Percentiles rank a stretch among this genome's conserved stretches.
Evolutionary conservation across 2,329 filamentous ascomycete genomes (phyloP).

Genomic region (Colletotrichum caudatum): DNA sequence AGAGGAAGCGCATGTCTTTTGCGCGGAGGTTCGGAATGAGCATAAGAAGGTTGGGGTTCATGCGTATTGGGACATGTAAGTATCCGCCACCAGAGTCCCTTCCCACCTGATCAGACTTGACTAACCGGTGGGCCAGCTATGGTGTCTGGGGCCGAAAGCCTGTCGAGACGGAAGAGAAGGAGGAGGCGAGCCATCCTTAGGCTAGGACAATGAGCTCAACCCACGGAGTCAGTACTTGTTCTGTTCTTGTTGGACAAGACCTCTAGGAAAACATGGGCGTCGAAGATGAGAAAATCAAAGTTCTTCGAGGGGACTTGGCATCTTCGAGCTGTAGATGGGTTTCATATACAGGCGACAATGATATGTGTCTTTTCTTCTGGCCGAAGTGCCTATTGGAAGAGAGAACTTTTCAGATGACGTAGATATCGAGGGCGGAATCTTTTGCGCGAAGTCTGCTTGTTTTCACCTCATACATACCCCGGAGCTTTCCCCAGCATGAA

Average conservation of each 20-base stretch:
- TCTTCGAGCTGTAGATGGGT: too few species aligned
- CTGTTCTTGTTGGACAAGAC: not conserved
- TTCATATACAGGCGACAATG: not conserved
- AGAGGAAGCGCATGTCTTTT: slow-evolving; percentile 50
- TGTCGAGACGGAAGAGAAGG: slow-evolving; percentile 14
- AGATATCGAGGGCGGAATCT: fast-evolving
- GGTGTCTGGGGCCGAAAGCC: slow-evolving; percentile 30
- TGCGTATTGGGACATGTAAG: slow-evolving; percentile 55
- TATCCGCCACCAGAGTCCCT: too few species aligned
- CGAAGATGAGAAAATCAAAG: too few species aligned
- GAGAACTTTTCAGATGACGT: not conserved
- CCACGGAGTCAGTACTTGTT: too few species aligned
- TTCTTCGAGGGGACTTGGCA: not conserved
- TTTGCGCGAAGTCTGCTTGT: not conserved
- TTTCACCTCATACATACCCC: not conserved
- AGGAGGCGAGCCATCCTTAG: not conserved
- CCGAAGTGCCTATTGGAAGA: not conserved
- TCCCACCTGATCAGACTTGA: too few species aligned
- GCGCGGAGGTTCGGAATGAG: slow-evolving; percentile 50
- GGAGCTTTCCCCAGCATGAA: not conserved
- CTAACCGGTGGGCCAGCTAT: slow-evolving; percentile 20
- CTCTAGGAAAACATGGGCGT: too few species aligned
- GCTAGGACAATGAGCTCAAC: not conserved
- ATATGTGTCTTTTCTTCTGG: not conserved
- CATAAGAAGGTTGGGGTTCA: slow-evolving; percentile 51